phyloP scores from a whole-genome alignment of 2,329 filamentous ascomycete genomes.

The Colletotrichum endophyticum region DNA sequence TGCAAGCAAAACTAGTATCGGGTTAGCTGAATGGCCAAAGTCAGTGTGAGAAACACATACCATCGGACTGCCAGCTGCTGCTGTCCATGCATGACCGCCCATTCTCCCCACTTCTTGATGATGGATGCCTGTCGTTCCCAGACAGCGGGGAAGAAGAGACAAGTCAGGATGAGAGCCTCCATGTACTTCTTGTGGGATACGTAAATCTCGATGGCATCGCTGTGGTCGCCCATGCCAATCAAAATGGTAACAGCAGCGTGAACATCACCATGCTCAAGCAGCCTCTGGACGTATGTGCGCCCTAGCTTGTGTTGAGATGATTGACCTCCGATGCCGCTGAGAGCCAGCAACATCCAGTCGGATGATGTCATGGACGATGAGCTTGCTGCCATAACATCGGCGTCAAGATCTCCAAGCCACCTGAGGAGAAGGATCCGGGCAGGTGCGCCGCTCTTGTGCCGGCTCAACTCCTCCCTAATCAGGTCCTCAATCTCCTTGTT shows the following conservation, averaged over 20 bases:
- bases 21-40: neutral
- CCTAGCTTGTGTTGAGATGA: conserved; percentile 88
- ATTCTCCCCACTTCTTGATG: conserved; percentile 93
- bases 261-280: conserved; percentile 88
- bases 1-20: conserved; percentile 76
- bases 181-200: conserved; percentile 89
- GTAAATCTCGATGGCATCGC: conserved; percentile 96
- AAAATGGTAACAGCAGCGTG: conserved; percentile 93
- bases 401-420: conserved; percentile 88
- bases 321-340: conserved; percentile 80
- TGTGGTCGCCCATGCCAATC: conserved; percentile 88
- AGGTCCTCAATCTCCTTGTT: conserved; percentile 81
- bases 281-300: conserved; percentile 85
- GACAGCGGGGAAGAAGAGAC: conserved; percentile 79
- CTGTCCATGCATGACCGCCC: conserved; percentile 84
- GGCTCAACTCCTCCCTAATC: conserved; percentile 81
- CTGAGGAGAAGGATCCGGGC: conserved; percentile 84
- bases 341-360: conserved; percentile 95
- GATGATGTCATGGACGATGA: conserved; percentile 89
- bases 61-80: conserved; percentile 90
- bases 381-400: conserved; percentile 79
- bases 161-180: conserved; percentile 90
- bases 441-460: conserved; percentile 75
- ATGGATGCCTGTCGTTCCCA: conserved; percentile 92
- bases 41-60: conserved; percentile 32